Base-by-base conservation (phyloP, 306 rosid genomes). In the Hippophae tibetana region DNA sequence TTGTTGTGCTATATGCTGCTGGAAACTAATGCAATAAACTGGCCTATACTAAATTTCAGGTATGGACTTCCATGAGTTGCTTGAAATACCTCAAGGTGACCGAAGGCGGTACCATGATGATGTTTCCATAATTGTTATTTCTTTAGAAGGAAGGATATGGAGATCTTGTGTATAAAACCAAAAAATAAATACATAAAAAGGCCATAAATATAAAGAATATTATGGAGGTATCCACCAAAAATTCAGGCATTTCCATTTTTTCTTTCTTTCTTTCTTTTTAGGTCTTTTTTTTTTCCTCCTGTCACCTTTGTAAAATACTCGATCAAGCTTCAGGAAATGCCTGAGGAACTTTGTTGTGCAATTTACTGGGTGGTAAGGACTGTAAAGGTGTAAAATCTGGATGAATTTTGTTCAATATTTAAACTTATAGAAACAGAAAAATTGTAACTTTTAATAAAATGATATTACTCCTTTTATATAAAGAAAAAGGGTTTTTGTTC, bases 111-210 rank as follows among this genome's bases (percentile, higher is more conserved):
- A 88, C 80, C 99, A 93, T 7, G 99, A 93, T 54, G 99, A 93
- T 69, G 90, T 93, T 67, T 93, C 99, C 13, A 80, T 93, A 70
- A 88, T 93, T 63, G 99, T 93, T 54, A 93, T 93, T 63, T 93
- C 99, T 38, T 84, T 93, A 84, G 99, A 93, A 64, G 99, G 99
- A 78, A 82, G 85, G 75, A 93, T 93, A 67, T 93, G 99, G 99
- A 88, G 95, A 84, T 93, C 95, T 45, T 88, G 97, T 80, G 97
- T 88, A 80, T 82, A 80, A 77, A 67, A 31, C 38, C 23, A 18
- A 18, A 18, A 18, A 18, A 18, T 18, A 18, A 18, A 18, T 18
- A 18, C 18, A 18, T 18, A 18, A 18, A 68, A 75, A 49, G 78
- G 72, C 66, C 75, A 58, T 69, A 31, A 43, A 53, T 68, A 49